Percentiles rank a stretch among this genome's conserved stretches.
phyloP scores from a whole-genome alignment of 192 early-diverging fungal genomes.

The Backusella parvicylindrica region DNA sequence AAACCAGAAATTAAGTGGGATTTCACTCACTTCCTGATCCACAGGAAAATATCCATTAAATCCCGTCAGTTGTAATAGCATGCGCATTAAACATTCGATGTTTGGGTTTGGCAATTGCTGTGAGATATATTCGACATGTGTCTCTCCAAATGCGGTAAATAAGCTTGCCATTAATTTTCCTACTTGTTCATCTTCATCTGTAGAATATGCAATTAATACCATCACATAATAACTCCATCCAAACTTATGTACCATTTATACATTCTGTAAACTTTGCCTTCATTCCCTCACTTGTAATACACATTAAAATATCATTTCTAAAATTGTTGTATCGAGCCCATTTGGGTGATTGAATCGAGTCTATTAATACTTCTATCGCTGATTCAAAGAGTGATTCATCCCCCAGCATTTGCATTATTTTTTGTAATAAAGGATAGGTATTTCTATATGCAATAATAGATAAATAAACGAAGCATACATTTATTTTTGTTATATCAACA shows the following conservation, averaged over 20 bases:
- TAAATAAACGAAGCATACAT: not conserved
- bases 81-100: constrained; percentile 40
- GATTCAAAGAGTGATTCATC: constrained; percentile 44
- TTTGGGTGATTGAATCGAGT: constrained; percentile 43
- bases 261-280: constrained; percentile 36
- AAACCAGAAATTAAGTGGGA: constrained; percentile 73
- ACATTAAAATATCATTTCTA: constrained; percentile 42
- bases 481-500: not conserved
- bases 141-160: constrained; percentile 55
- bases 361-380: constrained; percentile 50
- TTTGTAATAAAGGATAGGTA: constrained; percentile 37
- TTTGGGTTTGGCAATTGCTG: constrained; percentile 39
- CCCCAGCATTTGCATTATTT: constrained; percentile 37
- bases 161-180: constrained; percentile 45
- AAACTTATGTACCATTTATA: constrained; percentile 41
- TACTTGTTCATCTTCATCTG: constrained; percentile 48
- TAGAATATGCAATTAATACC: too few species aligned
- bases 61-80: constrained; percentile 63
- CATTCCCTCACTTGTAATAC: constrained; percentile 47
- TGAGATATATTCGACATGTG: constrained; percentile 50
- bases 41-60: constrained; percentile 67
- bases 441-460: constrained; percentile 26
- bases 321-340: constrained; percentile 37
- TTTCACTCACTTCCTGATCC: constrained; percentile 67
- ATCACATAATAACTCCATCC: too few species aligned